A percentile compares a stretch with the other conserved stretches of the same genome.
Evolutionary conservation across 441 rosid species (phyloP).

Genomic region (Erodium texanum): DNA sequence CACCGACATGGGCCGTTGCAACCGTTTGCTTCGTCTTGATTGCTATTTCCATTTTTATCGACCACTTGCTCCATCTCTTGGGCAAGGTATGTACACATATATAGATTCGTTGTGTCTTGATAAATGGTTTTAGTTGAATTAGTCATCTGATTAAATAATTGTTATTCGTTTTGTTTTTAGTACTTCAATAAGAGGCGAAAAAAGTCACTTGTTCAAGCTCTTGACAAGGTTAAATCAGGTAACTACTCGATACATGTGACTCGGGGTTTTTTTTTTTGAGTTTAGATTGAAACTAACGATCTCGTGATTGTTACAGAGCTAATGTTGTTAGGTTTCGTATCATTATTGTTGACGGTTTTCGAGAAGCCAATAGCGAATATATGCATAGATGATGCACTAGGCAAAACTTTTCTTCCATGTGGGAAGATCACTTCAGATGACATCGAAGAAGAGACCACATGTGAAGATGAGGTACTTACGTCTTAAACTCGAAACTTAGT

Average conservation of each 20-base stretch:
- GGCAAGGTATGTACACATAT: conserved; percentile 31
- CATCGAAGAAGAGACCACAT: conserved; percentile 34
- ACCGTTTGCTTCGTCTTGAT: conserved; percentile 60
- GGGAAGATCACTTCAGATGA: conserved; percentile 19
- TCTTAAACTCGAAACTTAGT: background rate
- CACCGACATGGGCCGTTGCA: conserved; percentile 88
- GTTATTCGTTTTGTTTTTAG: conserved; percentile 26
- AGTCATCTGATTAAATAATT: no score
- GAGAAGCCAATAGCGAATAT: conserved; percentile 52
- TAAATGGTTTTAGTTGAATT: no score
- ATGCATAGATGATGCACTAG: conserved; percentile 40
- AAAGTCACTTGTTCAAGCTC: conserved; percentile 52
- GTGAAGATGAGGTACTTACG: conserved; percentile 28
- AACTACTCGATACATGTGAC: no score
- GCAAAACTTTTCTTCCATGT: conserved; percentile 54
- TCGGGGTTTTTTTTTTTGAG: no score
- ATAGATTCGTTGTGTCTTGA: background rate
- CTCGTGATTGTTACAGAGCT: conserved; percentile 32
- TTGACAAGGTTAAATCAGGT: conserved; percentile 81
- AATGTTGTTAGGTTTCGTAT: conserved; percentile 68
- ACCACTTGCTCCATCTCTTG: conserved; percentile 45
- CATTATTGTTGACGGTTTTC: conserved; percentile 46
- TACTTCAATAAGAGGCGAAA: conserved; percentile 42
- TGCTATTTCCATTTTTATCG: conserved; percentile 38
- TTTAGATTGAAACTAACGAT: no score